Evolutionary conservation across 2,329 filamentous ascomycete species (phyloP), one percentile per base, ranked within the genome.

Genomic region (Incumbomyces delicatus): DNA sequence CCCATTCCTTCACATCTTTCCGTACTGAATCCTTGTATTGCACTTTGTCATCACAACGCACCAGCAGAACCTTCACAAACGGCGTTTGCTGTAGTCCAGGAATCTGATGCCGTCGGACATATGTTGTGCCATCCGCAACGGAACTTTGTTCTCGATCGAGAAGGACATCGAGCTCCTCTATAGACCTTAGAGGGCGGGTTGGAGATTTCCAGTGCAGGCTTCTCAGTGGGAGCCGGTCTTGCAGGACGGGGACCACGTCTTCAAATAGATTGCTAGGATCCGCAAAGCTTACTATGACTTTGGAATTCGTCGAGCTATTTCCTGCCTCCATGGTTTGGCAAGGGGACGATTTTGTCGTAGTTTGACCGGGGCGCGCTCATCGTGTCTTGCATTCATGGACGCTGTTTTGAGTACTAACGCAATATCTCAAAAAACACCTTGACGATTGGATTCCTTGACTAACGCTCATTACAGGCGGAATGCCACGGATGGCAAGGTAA

Each of bases 191-290:
- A 2, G 92, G 92, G 1, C 92, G 84, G 22, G 84, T 83, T 51
- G 94, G 87, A 12, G 92, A 95, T 65, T 96, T 94, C 92, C 92
- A 98, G 61, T 96, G 87, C 38, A 98, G 79, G 60, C 96, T 94
- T 53, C 82, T 84, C 32, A 98, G 74, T 30, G 92, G 92, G 0
- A 96, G 75, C 46, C 86, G 83, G 35, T 84, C 74, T 34, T 85
- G 74, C 48, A 98, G 73, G 48, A 89, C 81, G 2, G 86, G 80
- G 10, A 84, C 82, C 36, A 96, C 72, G 44, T 90, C 76, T 49
- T 86, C 81, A 67, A 90, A 96, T 53, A 96, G 77, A 59, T 85
- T 83, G 62, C 87, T 85, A 44, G 92, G 90, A 69, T 98, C 92
- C 70, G 85, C 87, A 70, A 95, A 98, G 73, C 96, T 89, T 71